Evolutionary conservation across 163 green algal species (phyloP), one percentile per base, ranked within the genome.

Genomic region (Coccomyxa subellipsoidea): DNA sequence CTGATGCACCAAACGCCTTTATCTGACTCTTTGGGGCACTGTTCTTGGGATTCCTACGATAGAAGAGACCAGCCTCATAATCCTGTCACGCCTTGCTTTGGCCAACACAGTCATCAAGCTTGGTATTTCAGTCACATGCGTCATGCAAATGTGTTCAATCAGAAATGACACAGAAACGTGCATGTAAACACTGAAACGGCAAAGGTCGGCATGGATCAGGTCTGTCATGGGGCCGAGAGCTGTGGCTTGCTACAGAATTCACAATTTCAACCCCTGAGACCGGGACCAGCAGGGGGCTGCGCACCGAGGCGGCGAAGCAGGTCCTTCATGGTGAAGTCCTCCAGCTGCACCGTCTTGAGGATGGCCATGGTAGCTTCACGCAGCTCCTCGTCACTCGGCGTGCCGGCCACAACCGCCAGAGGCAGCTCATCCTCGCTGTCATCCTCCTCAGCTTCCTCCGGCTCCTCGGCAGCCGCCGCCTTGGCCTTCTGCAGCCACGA

Each of bases 251-350:
- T 10, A 71, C 38, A 29, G 36, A 7, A 38, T 70, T 27, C 27
- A 25, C 37, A 69, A 23, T 7, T 66, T 66, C 12, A 66, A 18
- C 12, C 18, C 47, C 47, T 18, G 12, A 66, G 12, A 66, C 47
- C 47, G 18, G 47, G 47, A 66, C 7, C 0, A 35, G 59, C 23
- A 10, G 35, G 38, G 15, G 29, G n/a, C n/a, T 2, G 38, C 54
- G 72, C 71, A 85, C 82, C 36, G 2, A 85, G 77, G 36, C 82
- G 77, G 25, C 54, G 31, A 69, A 85, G 77, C 0, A 85, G 77
- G 54, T 47, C 40, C 77, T 82, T 85, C 53, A 85, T 73, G 77
- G 72, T 82, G 77, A 85, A 85, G 15, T 85, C 82, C 32, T 76
- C 37, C 31, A 82, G 38, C 69, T 85, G 36, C n/a, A 80, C 82